Conservation (phyloP, 176 grass and related monocot species). For the Aegilops sharonensis region DNA sequence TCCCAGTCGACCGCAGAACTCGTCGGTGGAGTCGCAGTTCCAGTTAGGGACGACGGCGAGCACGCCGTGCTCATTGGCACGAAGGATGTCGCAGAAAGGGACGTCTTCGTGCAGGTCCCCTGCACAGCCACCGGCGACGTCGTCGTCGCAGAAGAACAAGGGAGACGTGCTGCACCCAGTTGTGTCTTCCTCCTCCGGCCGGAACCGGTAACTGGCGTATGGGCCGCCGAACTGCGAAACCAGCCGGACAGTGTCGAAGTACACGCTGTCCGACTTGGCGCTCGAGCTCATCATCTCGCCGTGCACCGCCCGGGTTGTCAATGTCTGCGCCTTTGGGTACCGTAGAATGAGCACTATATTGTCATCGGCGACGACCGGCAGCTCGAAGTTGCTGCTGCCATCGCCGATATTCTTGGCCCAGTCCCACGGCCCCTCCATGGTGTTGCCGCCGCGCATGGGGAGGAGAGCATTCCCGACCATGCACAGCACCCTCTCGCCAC, state of each 20-base stretch:
- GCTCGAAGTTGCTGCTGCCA: not conserved
- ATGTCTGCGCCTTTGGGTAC: not conserved
- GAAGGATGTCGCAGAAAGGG: slow-evolving; percentile 44
- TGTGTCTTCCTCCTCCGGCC: slow-evolving; percentile 22
- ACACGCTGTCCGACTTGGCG: slow-evolving; percentile 6
- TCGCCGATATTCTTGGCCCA: slow-evolving; percentile 19
- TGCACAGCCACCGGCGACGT: not conserved
- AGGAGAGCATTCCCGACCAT: slow-evolving; percentile 50
- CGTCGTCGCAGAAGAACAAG: not conserved
- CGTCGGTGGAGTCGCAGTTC: slow-evolving; percentile 43
- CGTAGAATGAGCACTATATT: not conserved
- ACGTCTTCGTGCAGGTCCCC: slow-evolving; percentile 29
- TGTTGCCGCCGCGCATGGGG: slow-evolving; percentile 14
- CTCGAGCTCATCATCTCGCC: not conserved
- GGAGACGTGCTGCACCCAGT: slow-evolving; percentile 29
- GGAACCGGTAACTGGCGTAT: slow-evolving; percentile 47
- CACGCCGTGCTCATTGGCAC: not conserved
- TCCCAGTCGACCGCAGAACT: slow-evolving; percentile 46
- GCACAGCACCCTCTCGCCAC: slow-evolving; percentile 48
- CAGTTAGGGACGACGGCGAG: slow-evolving; percentile 43
- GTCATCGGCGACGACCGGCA: not conserved
- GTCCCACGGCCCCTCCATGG: slow-evolving; percentile 23
- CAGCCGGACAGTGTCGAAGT: slow-evolving; percentile 44
- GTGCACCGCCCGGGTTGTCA: not conserved
- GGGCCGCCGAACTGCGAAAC: slow-evolving; percentile 32